Base-by-base conservation (phyloP, 495 filamentous ascomycete species). In the Aspergillus mulundensis region DNA sequence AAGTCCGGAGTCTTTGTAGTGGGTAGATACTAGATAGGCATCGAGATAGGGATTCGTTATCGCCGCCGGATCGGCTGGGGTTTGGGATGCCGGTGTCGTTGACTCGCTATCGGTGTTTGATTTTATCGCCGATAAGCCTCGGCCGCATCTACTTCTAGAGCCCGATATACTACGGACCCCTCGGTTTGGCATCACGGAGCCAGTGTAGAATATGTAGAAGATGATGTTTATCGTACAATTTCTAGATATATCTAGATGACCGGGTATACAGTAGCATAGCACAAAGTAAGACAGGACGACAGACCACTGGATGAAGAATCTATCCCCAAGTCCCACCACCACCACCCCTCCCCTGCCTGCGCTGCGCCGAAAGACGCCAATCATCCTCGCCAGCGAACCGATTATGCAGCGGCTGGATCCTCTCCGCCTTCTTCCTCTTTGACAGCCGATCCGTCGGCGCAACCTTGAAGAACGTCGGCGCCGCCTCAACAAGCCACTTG, bases 391-490 rank as follows among this genome's bases (percentile, higher is more conserved):
- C 91, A 12, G 84, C 82, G 71, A 89, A 97, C 61, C 89, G 84
- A 67, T 97, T 97, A 66, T 97, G 91, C 70, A 98, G 66, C 50
- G 94, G 94, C 71, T 95, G 88, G 40, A 98, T 97, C 30, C 91
- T 79, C 78, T 97, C 94, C 0, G 89, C 91, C 76, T 90, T 90
- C 81, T 95, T 93, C 60, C 94, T 76, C 77, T 96, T 96, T 24
- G 87, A 91, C 54, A 98, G 73, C 56, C 86, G 81, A 66, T 95
- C 90, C 15, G 87, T 95, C 18, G 89, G 87, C 44, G 94, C 94
- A 8, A 98, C 89, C 79, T 96, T 96, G 82, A 98, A 98, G 81
- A 97, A 97, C 0, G 90, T 96, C 15, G 94, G 94, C 21, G 94
- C 94, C 10, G 91, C 93, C 56, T 95, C 91, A 10, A 97, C 92